Percentiles rank a stretch among this genome's conserved stretches.
Conservation (phyloP, 1,284 basidiomycete species). For the Ganoderma sinense region DNA sequence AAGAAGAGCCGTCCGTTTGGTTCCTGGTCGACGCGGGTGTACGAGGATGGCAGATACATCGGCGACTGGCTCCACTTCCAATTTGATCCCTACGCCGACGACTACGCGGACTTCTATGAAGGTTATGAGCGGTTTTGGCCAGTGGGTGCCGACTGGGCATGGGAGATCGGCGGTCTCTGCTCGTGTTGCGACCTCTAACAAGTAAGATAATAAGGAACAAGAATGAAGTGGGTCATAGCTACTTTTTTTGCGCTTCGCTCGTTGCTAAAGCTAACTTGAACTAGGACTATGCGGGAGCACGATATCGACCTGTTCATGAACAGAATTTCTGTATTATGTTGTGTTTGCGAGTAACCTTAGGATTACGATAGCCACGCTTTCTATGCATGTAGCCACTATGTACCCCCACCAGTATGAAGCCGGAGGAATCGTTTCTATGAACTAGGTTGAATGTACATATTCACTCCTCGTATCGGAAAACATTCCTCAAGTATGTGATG, state of each 20-base stretch:
- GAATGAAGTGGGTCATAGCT: background rate
- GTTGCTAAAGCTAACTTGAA: background rate
- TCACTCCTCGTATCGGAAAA: no score
- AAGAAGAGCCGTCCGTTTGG: conserved; percentile 12
- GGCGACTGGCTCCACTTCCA: conserved; percentile 16
- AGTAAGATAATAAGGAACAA: background rate
- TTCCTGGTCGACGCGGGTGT: conserved; percentile 10
- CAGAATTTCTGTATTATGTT: no score
- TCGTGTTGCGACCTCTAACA: background rate
- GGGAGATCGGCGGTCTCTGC: conserved; percentile 4
- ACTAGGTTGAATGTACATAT: no score
- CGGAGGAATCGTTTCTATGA: no score
- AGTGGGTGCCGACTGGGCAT: conserved; percentile 11
- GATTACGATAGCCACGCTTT: no score
- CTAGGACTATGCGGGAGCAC: background rate
- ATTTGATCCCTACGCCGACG: conserved; percentile 9
- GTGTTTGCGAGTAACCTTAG: no score
- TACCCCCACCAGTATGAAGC: no score
- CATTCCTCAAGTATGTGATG: no score
- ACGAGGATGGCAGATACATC: conserved; percentile 9
- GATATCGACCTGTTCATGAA: no score
- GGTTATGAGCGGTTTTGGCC: conserved; percentile 12
- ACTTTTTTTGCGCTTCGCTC: background rate
- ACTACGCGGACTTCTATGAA: background rate
- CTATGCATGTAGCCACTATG: no score